Evolutionary conservation across 164 flowering plant genomes (phyloP).

Genomic region (Nelumbo lutea): DNA sequence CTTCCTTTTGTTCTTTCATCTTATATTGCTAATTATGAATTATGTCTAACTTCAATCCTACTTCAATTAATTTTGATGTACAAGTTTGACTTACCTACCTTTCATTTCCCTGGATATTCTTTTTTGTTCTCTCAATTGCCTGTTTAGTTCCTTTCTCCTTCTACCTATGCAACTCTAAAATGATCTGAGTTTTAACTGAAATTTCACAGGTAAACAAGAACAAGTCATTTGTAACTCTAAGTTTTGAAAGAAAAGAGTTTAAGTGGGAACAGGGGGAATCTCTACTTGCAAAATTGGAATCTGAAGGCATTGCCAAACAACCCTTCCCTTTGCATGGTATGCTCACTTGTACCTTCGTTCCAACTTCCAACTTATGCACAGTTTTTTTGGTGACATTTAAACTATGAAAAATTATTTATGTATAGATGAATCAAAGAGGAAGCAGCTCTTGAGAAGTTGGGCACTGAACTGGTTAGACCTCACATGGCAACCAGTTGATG

Average conservation of each 20-base stretch:
- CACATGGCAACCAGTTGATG: slow-evolving; percentile 86
- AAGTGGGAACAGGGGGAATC: slow-evolving; percentile 66
- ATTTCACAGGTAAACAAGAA: slow-evolving; percentile 52
- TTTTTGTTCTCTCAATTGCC: no score
- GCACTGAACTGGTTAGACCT: slow-evolving; percentile 75
- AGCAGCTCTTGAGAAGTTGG: slow-evolving; percentile 75
- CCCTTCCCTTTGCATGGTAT: slow-evolving; percentile 92
- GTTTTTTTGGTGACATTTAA: slow-evolving; percentile 9
- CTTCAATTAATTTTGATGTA: no score
- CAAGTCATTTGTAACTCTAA: slow-evolving; percentile 32
- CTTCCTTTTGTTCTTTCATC: neutral
- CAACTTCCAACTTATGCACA: neutral
- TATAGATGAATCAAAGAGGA: slow-evolving; percentile 74
- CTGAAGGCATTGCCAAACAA: slow-evolving; percentile 59
- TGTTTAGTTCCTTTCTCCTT: no score
- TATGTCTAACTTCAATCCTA: neutral
- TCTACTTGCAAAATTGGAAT: slow-evolving; percentile 52
- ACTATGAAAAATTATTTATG: slow-evolving; percentile 5
- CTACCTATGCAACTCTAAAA: neutral
- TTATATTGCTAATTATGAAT: neutral
- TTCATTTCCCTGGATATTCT: no score
- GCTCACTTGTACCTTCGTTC: slow-evolving; percentile 14
- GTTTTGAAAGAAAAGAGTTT: slow-evolving; percentile 33
- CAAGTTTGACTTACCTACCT: no score
- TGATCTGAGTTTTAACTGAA: neutral